Evolutionary conservation across 2,329 filamentous ascomycete species (phyloP).

Genomic region (Epichloe sp.): DNA sequence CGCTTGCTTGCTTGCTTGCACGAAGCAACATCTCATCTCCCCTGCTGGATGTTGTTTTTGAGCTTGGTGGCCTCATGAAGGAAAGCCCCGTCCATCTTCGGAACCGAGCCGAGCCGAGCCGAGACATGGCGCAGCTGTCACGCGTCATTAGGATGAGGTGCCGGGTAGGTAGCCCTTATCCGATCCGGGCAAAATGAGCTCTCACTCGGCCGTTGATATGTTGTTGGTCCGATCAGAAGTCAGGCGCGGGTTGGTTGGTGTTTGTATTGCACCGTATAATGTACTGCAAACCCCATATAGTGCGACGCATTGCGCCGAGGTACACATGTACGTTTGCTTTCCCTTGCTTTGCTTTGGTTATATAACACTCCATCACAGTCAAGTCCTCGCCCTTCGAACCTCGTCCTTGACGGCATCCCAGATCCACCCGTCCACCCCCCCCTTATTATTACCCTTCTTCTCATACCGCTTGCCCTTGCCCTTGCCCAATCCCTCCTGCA

Average conservation of each 20-base stretch:
- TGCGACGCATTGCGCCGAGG: no score
- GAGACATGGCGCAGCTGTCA: not conserved
- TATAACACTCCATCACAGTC: not conserved
- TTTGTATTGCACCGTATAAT: no score
- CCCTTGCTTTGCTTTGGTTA: no score
- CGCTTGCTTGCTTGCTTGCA: not conserved
- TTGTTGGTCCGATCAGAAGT: no score
- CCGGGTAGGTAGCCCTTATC: no score
- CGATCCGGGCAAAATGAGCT: no score
- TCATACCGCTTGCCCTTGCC: constrained; percentile 2
- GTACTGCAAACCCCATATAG: no score
- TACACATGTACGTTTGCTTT: no score
- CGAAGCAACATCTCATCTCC: not conserved
- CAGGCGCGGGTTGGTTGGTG: no score
- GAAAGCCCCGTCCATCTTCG: not conserved
- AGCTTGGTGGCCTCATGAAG: not conserved
- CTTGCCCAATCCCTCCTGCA: constrained; percentile 17
- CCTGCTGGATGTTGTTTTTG: not conserved
- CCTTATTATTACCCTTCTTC: constrained; percentile 14
- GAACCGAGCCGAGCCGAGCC: not conserved
- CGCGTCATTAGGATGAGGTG: no score
- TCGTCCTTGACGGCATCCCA: constrained; percentile 26
- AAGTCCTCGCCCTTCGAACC: constrained; percentile 13
- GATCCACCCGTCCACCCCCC: constrained; percentile 25
- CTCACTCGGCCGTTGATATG: no score